Evolutionary conservation across 441 rosid genomes (phyloP).

Genomic region (Populus hybrid): DNA sequence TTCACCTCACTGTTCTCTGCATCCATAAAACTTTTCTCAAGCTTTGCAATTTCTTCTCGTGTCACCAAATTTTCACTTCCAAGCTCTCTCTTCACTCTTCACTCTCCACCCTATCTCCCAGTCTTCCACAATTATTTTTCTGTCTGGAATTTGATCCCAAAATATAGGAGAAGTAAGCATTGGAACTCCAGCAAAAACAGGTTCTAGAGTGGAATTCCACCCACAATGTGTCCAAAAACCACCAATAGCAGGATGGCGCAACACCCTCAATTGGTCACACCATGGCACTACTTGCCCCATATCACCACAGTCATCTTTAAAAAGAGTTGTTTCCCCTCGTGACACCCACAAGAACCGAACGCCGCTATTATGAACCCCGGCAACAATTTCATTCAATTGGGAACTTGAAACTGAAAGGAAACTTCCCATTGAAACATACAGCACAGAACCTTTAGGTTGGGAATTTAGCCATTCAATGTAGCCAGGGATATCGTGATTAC

Average conservation of each 20-base stretch:
- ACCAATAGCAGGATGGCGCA: slow-evolving; percentile 39
- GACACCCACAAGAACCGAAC: slow-evolving; percentile 40
- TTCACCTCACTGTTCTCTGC: slow-evolving; percentile 20
- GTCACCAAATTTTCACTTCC: slow-evolving; percentile 7
- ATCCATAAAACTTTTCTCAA: slow-evolving; percentile 34
- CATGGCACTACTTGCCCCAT: slow-evolving; percentile 43
- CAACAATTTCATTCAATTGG: slow-evolving; percentile 41
- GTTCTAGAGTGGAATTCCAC: slow-evolving; percentile 49
- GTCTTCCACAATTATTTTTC: slow-evolving; percentile 32
- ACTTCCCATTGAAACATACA: slow-evolving; percentile 49
- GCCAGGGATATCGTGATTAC: not conserved
- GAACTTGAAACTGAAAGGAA: slow-evolving; percentile 33
- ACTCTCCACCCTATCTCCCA: slow-evolving; percentile 19
- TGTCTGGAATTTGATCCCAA: slow-evolving; percentile 39
- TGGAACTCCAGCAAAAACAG: slow-evolving; percentile 40
- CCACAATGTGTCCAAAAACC: slow-evolving; percentile 68
- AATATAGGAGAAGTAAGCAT: slow-evolving; percentile 35
- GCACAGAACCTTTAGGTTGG: slow-evolving; percentile 40
- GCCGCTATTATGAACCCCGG: slow-evolving; percentile 28
- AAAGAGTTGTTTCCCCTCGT: not conserved
- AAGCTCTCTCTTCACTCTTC: not conserved
- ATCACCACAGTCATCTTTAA: not conserved
- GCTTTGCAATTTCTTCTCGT: slow-evolving; percentile 13
- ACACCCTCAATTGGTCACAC: slow-evolving; percentile 56
- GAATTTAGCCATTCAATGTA: slow-evolving; percentile 34